Evolutionary conservation across 441 rosid species (phyloP), one percentile per base, ranked within the genome.

Genomic region (Rhodomyrtus psidioides): DNA sequence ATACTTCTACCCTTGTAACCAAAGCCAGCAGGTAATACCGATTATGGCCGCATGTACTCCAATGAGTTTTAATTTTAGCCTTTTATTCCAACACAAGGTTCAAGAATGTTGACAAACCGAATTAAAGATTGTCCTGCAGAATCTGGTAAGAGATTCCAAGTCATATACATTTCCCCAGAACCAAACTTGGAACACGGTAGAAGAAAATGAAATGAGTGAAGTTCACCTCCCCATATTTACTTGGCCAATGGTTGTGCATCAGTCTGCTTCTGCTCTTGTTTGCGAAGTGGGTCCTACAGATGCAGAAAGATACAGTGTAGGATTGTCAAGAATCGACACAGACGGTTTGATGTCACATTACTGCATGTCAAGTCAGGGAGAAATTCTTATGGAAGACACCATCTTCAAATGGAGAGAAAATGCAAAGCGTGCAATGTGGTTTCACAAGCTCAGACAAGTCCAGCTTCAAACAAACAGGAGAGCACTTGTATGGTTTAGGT

Each of bases 201-300:
- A 9, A 62, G 26, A 30, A 62, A 62, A 62, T 62, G 75, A 30
- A 17, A 30, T 30, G 4, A 62, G 75, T 30, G 24, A 62, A 62
- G 44, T 5, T 62, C 26, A 30, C 16, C 86, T 87, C 13, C 75
- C 75, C 28, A 79, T 91, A 19, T 1, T 30, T 88, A 91, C 90
- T 90, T 89, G 81, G 84, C 87, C 17, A 89, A 85, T 81, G 92
- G 34, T 26, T 86, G 84, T 19, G 88, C 79, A 53, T 88, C 89
- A 17, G 84, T 86, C 86, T 88, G 86, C 90, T 51, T 91, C 83
- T 88, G 81, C 87, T 86, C 88, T 3, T 89, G 89, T 84, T 91
- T 92, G 81, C 65, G 88, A 83, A 88, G 89, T 24, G 91, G 92
- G 62, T 90, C 91, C 94, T 94, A 92, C 74, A 59, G 83, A 65